Conservation (phyloP, 768 basidiomycete species). For the Boletales sp. region DNA sequence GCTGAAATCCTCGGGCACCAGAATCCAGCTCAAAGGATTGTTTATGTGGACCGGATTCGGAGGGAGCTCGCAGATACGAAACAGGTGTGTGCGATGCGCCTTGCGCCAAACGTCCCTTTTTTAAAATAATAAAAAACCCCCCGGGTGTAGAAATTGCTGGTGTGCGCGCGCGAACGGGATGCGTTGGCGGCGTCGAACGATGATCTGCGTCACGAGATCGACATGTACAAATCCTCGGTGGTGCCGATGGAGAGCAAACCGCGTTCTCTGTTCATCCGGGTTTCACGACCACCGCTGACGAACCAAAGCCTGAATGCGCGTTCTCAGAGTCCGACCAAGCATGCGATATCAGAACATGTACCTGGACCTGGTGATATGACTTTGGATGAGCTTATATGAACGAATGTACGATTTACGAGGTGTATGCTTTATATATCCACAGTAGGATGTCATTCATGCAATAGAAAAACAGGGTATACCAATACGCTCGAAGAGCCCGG, state of each 20-base stretch:
- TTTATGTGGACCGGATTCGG: conserved; percentile 82
- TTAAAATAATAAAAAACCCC: not conserved
- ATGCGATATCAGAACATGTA: conserved; percentile 29
- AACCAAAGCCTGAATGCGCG: conserved; percentile 38
- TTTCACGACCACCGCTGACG: conserved; percentile 46
- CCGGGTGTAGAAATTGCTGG: conserved; percentile 43
- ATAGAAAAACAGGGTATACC: no score
- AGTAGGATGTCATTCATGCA: no score
- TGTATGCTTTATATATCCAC: conserved; percentile 10
- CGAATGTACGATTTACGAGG: not conserved
- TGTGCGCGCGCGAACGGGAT: conserved; percentile 48
- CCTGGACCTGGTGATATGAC: conserved; percentile 49
- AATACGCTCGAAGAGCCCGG: no score
- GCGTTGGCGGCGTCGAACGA: conserved; percentile 39
- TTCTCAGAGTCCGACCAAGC: conserved; percentile 13
- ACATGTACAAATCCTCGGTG: conserved; percentile 57
- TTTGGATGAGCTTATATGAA: conserved; percentile 41
- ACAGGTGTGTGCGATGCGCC: conserved; percentile 49
- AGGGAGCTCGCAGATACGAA: conserved; percentile 76
- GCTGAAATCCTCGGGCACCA: conserved; percentile 81
- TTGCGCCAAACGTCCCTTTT: not conserved
- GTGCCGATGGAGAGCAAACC: conserved; percentile 49
- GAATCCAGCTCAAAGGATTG: conserved; percentile 82
- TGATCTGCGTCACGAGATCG: conserved; percentile 51
- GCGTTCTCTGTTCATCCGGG: conserved; percentile 45